These are phyloP conservation scores for Apiospora saccharicola DNA, from an alignment of 2,329 filamentous ascomycete species.

Conservation along the genomic window DNA sequence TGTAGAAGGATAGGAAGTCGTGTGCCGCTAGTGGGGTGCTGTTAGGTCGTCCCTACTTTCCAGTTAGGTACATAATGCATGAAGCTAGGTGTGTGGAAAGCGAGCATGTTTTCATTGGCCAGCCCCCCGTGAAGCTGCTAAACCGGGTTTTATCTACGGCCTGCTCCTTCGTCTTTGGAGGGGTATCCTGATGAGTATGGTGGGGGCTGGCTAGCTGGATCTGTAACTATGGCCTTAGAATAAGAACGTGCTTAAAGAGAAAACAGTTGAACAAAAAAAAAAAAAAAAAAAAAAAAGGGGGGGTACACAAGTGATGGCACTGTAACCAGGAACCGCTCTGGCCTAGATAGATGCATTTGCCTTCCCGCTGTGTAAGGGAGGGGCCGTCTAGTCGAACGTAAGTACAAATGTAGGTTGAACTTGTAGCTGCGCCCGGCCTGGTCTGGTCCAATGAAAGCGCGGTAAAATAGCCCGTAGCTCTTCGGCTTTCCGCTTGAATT, in stretches of 20 bases:
- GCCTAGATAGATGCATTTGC: neutral
- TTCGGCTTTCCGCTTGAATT: neutral
- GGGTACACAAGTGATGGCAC: too few relatives aligned
- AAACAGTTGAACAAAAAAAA: neutral
- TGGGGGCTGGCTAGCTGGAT: too few relatives aligned
- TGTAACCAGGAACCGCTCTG: too few relatives aligned
- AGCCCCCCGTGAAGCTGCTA: conserved; percentile 1
- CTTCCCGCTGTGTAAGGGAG: neutral
- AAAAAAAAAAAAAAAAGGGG: neutral
- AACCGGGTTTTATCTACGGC: neutral
- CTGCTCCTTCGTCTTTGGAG: neutral
- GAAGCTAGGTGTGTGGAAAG: neutral
- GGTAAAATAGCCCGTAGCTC: neutral
- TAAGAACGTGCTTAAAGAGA: too few relatives aligned
- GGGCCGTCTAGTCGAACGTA: neutral
- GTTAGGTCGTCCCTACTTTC: neutral
- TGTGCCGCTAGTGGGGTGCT: neutral
- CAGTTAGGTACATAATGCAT: neutral
- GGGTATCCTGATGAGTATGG: neutral
- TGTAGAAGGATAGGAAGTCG: neutral
- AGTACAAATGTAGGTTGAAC: too few relatives aligned
- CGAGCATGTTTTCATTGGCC: conserved; percentile 13
- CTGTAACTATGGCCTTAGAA: too few relatives aligned
- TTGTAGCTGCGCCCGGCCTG: neutral
- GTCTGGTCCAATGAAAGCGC: neutral